Evolutionary conservation across 2,329 filamentous ascomycete genomes (phyloP), one percentile per base, ranked within the genome.

Genomic region (Nemania diffusa): DNA sequence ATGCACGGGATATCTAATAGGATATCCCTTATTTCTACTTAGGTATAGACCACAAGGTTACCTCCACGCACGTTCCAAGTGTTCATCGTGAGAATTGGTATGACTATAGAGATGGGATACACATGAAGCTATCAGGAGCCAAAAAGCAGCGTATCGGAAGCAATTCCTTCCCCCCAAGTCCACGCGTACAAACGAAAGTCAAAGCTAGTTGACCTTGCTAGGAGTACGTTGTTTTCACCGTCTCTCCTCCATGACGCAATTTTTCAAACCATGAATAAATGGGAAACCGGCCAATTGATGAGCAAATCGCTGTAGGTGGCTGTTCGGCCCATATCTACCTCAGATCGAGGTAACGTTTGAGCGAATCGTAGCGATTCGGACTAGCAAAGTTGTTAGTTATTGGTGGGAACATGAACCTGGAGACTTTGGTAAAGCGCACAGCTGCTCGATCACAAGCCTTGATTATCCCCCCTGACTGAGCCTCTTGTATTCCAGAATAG

Each of bases 131-230:
- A 11, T 17, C 37, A 48, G 56, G 37, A 48, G 32, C 34, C 22
- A 53, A 55, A 53, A 55, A 50, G 42, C 50, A 65, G 42, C 57
- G 62, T 62, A 68, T 68, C 67, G 67, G 67, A 64, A 67, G 55
- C 57, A 62, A 62, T 26, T 57, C 60, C 27, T 40, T 20, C 46
- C 27, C 48, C 53, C 37, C 20, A n/a, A 56, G n/a, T 50, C 56
- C 26, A 64, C 34, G 34, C 44, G 32, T 67, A 56, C 56, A 60
- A 62, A 52, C 34, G 27, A 37, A 27, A 24, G 13, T 52, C 44
- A 37, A 52, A 24, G 11, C 24, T 42, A 65, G 20, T 53, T 48
- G 50, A 37, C 51, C 20, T 52, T 56, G 27, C 37, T 44, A 32
- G 24, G n/a, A n/a, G 27, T 46, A 56, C 32, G 20, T 58, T 58